These are phyloP conservation scores for Achlya hypogyna DNA, from an alignment of 352 stramenopile species.

Conservation along the genomic window DNA sequence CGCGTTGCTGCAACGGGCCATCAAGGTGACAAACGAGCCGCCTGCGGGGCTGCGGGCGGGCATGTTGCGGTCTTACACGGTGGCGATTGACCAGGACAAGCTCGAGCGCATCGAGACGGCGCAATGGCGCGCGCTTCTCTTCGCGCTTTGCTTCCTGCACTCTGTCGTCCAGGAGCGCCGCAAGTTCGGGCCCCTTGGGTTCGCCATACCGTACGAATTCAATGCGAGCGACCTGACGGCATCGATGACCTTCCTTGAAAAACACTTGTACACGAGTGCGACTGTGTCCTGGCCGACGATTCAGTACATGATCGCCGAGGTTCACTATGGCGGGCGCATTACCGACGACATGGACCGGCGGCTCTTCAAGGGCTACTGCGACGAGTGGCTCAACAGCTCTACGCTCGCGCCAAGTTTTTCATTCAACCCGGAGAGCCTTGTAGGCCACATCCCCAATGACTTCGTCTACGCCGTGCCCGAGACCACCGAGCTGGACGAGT, in stretches of 20 bases:
- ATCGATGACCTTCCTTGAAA: conserved; percentile 57
- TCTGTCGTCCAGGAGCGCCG: conserved; percentile 61
- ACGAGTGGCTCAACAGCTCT: conserved; percentile 59
- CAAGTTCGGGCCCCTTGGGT: conserved; percentile 70
- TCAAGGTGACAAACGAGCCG: conserved; percentile 72
- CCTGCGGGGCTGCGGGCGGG: conserved; percentile 55
- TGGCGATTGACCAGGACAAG: conserved; percentile 74
- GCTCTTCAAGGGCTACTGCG: conserved; percentile 63
- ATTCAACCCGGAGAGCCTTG: conserved; percentile 52
- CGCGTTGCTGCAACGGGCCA: conserved; percentile 47
- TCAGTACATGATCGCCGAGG: conserved; percentile 76
- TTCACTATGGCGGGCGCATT: conserved; percentile 75
- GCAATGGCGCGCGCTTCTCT: conserved; percentile 56
- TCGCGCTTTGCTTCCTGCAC: conserved; percentile 68
- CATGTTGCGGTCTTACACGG: conserved; percentile 57
- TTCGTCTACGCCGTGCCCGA: conserved; percentile 52
- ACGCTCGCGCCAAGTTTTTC: conserved; percentile 50
- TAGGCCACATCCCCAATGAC: conserved; percentile 25
- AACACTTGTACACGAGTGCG: conserved; percentile 49
- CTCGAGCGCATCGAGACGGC: conserved; percentile 58
- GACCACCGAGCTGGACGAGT: conserved; percentile 42
- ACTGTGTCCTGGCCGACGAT: conserved; percentile 55
- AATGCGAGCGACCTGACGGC: conserved; percentile 62
- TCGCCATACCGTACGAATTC: conserved; percentile 71
- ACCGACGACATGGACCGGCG: conserved; percentile 69